Base-by-base conservation (phyloP, 148 eudicot species). In the Chenopodium berlandieri region DNA sequence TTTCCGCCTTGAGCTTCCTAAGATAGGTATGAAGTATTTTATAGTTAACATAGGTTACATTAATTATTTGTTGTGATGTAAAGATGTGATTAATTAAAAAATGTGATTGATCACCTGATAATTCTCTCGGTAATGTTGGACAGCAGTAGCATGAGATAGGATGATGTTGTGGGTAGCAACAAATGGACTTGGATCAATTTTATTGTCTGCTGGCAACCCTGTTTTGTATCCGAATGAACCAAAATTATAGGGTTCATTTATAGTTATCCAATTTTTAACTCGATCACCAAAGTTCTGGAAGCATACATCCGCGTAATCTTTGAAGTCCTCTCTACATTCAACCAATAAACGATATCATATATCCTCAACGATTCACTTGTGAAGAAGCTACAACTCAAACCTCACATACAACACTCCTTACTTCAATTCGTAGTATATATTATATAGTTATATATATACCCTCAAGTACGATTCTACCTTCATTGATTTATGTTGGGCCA, bases 231-330 rank as follows among this genome's bases (percentile, higher is more conserved):
- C 81, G 9, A 67, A 69, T 17, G 22, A 40, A 30, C 74, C 81
- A 31, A 25, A 78, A 48, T 27, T 25, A 13, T 78, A 67, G 4
- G 81, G 75, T 30, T 78, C 73, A 31, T 50, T 69, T 10, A 78
- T 31, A 9, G 81, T 78, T 16, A 68, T 40, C 81, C 81, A 78
- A 6, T 46, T 48, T 50, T 68, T 68, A 10, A 78, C 81, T 1
- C 75, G 81, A 31, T 78, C 81, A 6, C 81, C 81, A 31, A 78
- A 78, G 4, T 48, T 62, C 34, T 78, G 30, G 31, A 78, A 78
- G 11, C 81, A 78, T 78, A 78, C 50, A 48, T 78, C 81, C 30
- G 81, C 74, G 44, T 47, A 78, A 5, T 78, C 22, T 7, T 16
- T 44, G 46, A 78, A 78, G 54, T 78, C 60, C n/a, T 34, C 31